phyloP scores from a whole-genome alignment of 148 eudicot genomes.

The Nepenthes gracilis region DNA sequence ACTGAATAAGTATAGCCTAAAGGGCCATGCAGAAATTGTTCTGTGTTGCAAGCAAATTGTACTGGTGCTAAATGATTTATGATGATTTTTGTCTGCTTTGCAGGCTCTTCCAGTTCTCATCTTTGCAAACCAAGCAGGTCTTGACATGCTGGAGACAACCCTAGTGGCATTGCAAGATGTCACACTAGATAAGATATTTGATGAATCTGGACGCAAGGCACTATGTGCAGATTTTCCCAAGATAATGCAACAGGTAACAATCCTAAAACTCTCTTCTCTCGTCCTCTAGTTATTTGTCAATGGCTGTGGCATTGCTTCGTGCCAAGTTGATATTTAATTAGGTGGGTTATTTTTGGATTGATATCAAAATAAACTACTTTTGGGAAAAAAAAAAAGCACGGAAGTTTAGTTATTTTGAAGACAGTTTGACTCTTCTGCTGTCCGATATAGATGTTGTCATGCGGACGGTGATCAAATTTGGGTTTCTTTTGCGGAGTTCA shows the following conservation, averaged over 20 bases:
- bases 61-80: not conserved
- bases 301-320: not conserved
- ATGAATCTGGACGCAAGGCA: conserved; percentile 63
- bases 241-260: conserved; percentile 81
- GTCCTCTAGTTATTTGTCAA: not conserved
- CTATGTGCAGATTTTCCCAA: conserved; percentile 57
- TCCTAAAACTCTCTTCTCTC: not conserved
- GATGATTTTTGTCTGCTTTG: conserved; percentile 9
- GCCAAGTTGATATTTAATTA: too few species aligned
- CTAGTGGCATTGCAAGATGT: conserved; percentile 87
- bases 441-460: too few species aligned
- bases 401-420: too few species aligned
- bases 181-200: conserved; percentile 74
- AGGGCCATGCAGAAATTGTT: too few species aligned
- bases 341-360: too few species aligned
- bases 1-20: too few species aligned
- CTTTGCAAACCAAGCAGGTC: conserved; percentile 93
- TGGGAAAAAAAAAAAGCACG: too few species aligned
- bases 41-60: too few species aligned
- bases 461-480: too few species aligned
- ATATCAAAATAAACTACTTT: too few species aligned
- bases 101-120: conserved; percentile 86
- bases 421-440: too few species aligned
- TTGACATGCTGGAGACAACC: conserved; percentile 96
- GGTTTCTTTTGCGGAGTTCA: too few species aligned